A percentile compares a stretch with the other conserved stretches of the same genome.
Evolutionary conservation across 2,329 filamentous ascomycete genomes (phyloP).

Genomic region (Lachnellula occidentalis): DNA sequence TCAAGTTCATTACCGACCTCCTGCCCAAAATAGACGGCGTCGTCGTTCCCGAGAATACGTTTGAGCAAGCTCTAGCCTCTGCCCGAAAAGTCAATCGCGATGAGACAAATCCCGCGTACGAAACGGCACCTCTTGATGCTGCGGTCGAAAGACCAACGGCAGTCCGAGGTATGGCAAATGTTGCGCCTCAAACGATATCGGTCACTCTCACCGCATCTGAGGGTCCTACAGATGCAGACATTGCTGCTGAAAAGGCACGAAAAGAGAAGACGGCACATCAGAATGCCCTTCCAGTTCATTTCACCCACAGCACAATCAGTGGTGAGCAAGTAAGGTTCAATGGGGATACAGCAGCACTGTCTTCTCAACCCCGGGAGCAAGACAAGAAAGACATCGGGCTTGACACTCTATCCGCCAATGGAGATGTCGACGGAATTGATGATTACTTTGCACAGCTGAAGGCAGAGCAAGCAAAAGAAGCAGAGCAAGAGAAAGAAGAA

Average conservation of each 20-base stretch:
- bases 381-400: conserved; percentile 43
- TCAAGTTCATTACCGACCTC: conserved; percentile 71
- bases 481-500: conserved; percentile 45
- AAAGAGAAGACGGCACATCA: conserved; percentile 62
- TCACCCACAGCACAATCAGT: conserved; percentile 64
- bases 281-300: conserved; percentile 67
- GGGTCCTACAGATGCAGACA: conserved; percentile 61
- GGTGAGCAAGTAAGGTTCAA: conserved; percentile 52
- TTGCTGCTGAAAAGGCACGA: conserved; percentile 56
- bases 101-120: conserved; percentile 58
- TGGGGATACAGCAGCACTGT: conserved; percentile 33
- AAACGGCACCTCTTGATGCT: conserved; percentile 52
- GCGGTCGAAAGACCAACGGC: conserved; percentile 54
- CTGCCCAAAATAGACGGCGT: conserved; percentile 72
- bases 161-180: conserved; percentile 63
- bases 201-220: conserved; percentile 63
- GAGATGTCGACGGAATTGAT: conserved; percentile 54
- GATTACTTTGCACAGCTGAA: conserved; percentile 64
- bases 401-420: conserved; percentile 37
- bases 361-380: conserved; percentile 32
- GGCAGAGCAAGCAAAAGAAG: conserved; percentile 50
- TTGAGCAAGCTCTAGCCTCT: conserved; percentile 61
- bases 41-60: conserved; percentile 67
- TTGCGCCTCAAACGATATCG: conserved; percentile 62
- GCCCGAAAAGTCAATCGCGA: conserved; percentile 62